Evolutionary conservation across 306 rosid species (phyloP).

Genomic region (Cicer pinnatifidum): DNA sequence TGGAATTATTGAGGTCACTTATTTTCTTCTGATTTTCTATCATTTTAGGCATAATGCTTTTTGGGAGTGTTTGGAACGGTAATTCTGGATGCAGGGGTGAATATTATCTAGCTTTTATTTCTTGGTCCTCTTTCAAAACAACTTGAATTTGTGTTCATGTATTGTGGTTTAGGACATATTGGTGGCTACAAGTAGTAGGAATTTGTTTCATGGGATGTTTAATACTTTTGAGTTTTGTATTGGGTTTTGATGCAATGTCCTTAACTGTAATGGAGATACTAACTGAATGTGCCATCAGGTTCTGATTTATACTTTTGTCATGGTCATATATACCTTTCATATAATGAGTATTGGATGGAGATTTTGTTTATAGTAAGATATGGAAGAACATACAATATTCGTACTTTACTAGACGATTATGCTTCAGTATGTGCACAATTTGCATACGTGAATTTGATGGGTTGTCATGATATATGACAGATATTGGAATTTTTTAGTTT

Average conservation of each 20-base stretch:
- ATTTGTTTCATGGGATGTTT: conserved; percentile 56
- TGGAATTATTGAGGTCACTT: background rate
- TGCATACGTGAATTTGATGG: background rate
- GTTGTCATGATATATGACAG: background rate
- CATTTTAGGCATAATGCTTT: conserved; percentile 65
- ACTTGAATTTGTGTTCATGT: conserved; percentile 55
- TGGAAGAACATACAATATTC: background rate
- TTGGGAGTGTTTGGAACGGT: conserved; percentile 56
- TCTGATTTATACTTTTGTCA: conserved; percentile 43
- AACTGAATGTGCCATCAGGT: conserved; percentile 45
- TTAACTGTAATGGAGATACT: conserved; percentile 59
- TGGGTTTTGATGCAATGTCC: conserved; percentile 56
- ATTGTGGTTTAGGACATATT: conserved; percentile 56
- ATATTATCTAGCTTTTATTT: conserved; percentile 49
- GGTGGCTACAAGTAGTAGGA: conserved; percentile 62
- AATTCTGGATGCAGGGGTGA: conserved; percentile 96
- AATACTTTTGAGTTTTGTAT: conserved; percentile 57
- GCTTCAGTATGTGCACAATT: background rate
- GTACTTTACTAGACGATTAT: background rate
- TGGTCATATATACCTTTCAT: conserved; percentile 24
- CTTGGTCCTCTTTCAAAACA: conserved; percentile 48
- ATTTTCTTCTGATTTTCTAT: background rate
- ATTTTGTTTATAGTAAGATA: conserved; percentile 36
- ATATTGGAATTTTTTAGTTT: background rate
- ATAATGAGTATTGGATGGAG: background rate